Evolutionary conservation across 352 stramenopile species (phyloP), one percentile per base, ranked within the genome.

Genomic region (Discostella stelligera): DNA sequence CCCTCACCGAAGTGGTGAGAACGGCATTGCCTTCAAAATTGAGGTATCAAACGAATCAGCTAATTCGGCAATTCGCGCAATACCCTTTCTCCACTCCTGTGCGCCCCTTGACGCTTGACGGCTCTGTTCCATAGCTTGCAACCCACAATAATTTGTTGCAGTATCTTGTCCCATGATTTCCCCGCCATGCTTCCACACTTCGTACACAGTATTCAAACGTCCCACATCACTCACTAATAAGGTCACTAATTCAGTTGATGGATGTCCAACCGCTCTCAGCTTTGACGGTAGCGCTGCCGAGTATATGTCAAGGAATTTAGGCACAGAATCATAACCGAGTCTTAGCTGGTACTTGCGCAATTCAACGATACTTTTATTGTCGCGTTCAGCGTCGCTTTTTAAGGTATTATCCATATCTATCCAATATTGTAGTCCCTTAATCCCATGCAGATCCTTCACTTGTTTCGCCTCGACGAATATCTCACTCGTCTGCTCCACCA

Each of bases 181-280:
- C 53, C 78, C 60, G 16, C 83, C 81, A 66, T 91, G 86, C 18
- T 84, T 82, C 86, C 86, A 91, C 55, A 91, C 73, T 68, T 90
- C 82, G 67, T 86, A 87, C 0, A 89, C 83, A 60, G 86, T 83
- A 69, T 90, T 91, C 32, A 90, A 71, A 27, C 49, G 56, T 32
- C 83, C 84, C 0, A 90, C 71, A 72, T 91, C 84, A 20, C 52
- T 83, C 39, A 86, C 79, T 16, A 91, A 64, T 21, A 91, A 18
- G 27, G 83, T 89, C 4, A 85, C 62, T 11, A 91, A 63, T 44
- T 77, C 58, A 16, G 83, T 90, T 2, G 72, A 80, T 7, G 80
- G 74, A 82, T 91, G 78, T 3, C 76, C 75, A 13, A n/a, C 7
- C 4, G 80, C 77, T 8, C 70, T 74, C 21, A 87, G 69, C 78